Percentiles rank a stretch among this genome's conserved stretches.
These are phyloP conservation scores for Rhododendron ovatum DNA, from an alignment of 148 eudicot species.

Conservation along the genomic window DNA sequence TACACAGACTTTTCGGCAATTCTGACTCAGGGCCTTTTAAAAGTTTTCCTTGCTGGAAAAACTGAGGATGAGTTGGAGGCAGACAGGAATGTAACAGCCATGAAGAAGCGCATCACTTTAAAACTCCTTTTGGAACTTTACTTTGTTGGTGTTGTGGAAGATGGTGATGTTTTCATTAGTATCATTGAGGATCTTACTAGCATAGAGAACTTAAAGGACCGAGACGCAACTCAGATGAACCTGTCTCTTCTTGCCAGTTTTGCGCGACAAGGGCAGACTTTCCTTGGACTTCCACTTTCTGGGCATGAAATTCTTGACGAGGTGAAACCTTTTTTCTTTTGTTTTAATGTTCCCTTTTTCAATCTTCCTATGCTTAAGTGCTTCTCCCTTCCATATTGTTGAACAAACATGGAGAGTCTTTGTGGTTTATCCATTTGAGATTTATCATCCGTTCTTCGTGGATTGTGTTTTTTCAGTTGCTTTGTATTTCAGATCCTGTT, in stretches of 20 bases:
- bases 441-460: neutral
- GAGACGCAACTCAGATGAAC: conserved; percentile 89
- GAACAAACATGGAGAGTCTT: neutral
- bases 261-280: conserved; percentile 79
- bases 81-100: conserved; percentile 73
- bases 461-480: too few species aligned
- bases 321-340: conserved; percentile 31
- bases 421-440: neutral
- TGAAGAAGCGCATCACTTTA: conserved; percentile 89
- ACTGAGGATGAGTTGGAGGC: conserved; percentile 69
- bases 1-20: conserved; percentile 80
- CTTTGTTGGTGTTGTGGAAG: conserved; percentile 86
- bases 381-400: neutral
- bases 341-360: neutral
- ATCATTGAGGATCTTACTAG: conserved; percentile 87
- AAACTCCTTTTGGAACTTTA: conserved; percentile 92
- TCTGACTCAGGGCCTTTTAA: conserved; percentile 72
- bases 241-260: conserved; percentile 89
- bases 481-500: neutral
- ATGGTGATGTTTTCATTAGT: conserved; percentile 58
- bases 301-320: conserved; percentile 79
- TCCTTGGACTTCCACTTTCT: conserved; percentile 70
- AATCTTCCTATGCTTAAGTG: neutral
- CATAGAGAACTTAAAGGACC: conserved; percentile 77
- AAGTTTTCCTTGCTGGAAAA: conserved; percentile 77